A percentile compares a stretch with the other conserved stretches of the same genome.
These are phyloP conservation scores for Tricholoma hemisulphureum DNA, from an alignment of 768 basidiomycete genomes.

Conservation along the genomic window DNA sequence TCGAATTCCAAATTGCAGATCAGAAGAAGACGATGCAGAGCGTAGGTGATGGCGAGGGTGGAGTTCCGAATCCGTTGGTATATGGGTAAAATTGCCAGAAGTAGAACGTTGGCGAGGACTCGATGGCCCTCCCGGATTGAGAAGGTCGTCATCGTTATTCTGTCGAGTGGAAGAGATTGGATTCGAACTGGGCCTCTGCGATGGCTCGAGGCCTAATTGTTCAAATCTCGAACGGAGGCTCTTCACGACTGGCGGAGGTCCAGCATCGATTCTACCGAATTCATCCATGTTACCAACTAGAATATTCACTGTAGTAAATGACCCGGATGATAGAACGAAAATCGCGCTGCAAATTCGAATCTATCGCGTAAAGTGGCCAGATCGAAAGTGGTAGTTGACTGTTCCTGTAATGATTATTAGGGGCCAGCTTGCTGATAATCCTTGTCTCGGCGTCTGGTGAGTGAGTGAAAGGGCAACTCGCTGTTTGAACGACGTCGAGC, in stretches of 20 bases:
- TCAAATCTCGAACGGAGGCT: conserved; percentile 72
- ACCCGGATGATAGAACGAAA: neutral
- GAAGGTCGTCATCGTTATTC: conserved; percentile 16
- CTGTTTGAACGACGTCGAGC: neutral
- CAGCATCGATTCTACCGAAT: conserved; percentile 46
- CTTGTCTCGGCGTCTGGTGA: neutral
- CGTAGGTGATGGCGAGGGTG: conserved; percentile 36
- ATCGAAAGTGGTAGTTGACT: neutral
- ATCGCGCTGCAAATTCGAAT: neutral
- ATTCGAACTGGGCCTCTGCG: conserved; percentile 6
- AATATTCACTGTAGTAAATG: neutral
- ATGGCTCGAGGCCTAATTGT: conserved; percentile 45
- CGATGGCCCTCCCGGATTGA: conserved; percentile 22
- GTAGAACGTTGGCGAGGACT: conserved; percentile 42
- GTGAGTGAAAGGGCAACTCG: neutral
- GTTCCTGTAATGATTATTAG: neutral
- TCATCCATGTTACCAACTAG: neutral
- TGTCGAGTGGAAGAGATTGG: conserved; percentile 8
- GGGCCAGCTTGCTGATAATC: neutral
- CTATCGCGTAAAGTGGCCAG: neutral
- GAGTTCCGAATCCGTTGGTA: conserved; percentile 15
- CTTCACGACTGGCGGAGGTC: conserved; percentile 61
- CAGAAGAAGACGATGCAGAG: conserved; percentile 52
- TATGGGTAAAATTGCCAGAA: conserved; percentile 26
- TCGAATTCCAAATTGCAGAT: conserved; percentile 43